A percentile compares a stretch with the other conserved stretches of the same genome.
These are phyloP conservation scores for Limtongia smithiae DNA, from an alignment of 805 yeast genomes.

Conservation along the genomic window DNA sequence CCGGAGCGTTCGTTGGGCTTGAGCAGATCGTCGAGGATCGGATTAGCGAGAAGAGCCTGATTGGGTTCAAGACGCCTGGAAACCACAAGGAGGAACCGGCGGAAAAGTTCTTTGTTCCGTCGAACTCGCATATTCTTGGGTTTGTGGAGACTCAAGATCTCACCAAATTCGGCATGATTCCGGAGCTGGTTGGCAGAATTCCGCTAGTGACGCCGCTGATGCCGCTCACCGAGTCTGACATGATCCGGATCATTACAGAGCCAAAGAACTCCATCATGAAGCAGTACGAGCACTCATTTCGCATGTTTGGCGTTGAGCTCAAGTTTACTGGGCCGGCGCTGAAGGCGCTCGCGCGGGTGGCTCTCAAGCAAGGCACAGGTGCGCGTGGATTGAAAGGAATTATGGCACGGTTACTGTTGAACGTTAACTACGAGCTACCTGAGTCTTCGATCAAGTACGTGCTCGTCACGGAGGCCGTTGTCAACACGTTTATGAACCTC, in stretches of 20 bases:
- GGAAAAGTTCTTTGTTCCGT: slow-evolving; percentile 31
- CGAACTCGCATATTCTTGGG: slow-evolving; percentile 38
- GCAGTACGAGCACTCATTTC: slow-evolving; percentile 54
- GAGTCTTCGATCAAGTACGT: slow-evolving; percentile 54
- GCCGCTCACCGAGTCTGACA: slow-evolving; percentile 45
- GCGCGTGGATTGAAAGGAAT: slow-evolving; percentile 58
- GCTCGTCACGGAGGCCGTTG: slow-evolving; percentile 45
- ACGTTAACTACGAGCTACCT: slow-evolving; percentile 53
- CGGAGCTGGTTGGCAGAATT: slow-evolving; percentile 58
- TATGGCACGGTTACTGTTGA: slow-evolving; percentile 39
- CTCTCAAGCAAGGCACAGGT: slow-evolving; percentile 54
- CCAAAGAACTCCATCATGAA: slow-evolving; percentile 54
- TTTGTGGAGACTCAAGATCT: slow-evolving; percentile 51
- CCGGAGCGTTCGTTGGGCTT: slow-evolving; percentile 63
- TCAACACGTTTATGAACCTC: slow-evolving; percentile 18
- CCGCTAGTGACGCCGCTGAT: slow-evolving; percentile 52
- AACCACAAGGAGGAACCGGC: slow-evolving; percentile 25
- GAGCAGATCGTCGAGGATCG: slow-evolving; percentile 48
- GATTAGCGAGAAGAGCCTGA: slow-evolving; percentile 13
- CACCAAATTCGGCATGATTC: slow-evolving; percentile 53
- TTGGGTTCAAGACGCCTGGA: slow-evolving; percentile 18
- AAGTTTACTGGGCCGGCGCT: slow-evolving; percentile 50
- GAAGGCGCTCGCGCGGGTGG: slow-evolving; percentile 46
- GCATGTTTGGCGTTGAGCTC: slow-evolving; percentile 50
- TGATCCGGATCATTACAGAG: slow-evolving; percentile 50